Evolutionary conservation across 257 asterid genomes (phyloP).

Genomic region (Solanum lycopersicoides): DNA sequence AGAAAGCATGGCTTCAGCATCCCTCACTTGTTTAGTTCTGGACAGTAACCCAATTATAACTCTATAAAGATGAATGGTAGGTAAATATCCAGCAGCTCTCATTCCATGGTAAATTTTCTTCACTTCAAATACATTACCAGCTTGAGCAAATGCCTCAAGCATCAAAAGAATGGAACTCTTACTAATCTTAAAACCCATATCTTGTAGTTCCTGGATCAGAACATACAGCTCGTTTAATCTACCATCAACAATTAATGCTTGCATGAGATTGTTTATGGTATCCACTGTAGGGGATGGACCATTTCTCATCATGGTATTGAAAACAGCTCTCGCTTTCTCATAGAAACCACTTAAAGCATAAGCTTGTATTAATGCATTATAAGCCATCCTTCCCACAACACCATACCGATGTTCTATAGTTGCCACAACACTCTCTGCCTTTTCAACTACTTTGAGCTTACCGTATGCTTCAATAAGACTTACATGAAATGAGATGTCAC

Average conservation of each 20-base stretch:
- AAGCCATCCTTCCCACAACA: conserved; percentile 53
- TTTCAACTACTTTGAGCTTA: conserved; percentile 56
- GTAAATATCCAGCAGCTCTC: conserved; percentile 91
- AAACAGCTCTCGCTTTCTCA: conserved; percentile 94
- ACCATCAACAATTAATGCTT: conserved; percentile 70
- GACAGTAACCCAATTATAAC: conserved; percentile 76
- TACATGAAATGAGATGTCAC: conserved; percentile 38
- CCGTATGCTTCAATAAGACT: conserved; percentile 76
- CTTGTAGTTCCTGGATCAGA: conserved; percentile 89
- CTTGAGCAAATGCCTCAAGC: conserved; percentile 91
- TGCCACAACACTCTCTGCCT: conserved; percentile 67
- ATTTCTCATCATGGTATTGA: conserved; percentile 80
- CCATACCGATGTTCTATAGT: conserved; percentile 39
- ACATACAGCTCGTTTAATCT: conserved; percentile 85
- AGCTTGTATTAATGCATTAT: conserved; percentile 80
- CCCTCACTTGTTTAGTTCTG: conserved; percentile 65
- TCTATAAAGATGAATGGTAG: conserved; percentile 92
- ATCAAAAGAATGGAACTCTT: conserved; percentile 73
- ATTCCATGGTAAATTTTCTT: conserved; percentile 82
- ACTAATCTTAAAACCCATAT: conserved; percentile 91
- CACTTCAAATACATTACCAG: conserved; percentile 74
- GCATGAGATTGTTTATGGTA: conserved; percentile 63
- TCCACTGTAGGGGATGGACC: conserved; percentile 93
- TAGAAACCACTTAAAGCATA: conserved; percentile 78
- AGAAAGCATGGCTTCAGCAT: conserved; percentile 75